Evolutionary conservation across 805 yeast genomes (phyloP).

Genomic region (Tetrapisispora nanseiensis): DNA sequence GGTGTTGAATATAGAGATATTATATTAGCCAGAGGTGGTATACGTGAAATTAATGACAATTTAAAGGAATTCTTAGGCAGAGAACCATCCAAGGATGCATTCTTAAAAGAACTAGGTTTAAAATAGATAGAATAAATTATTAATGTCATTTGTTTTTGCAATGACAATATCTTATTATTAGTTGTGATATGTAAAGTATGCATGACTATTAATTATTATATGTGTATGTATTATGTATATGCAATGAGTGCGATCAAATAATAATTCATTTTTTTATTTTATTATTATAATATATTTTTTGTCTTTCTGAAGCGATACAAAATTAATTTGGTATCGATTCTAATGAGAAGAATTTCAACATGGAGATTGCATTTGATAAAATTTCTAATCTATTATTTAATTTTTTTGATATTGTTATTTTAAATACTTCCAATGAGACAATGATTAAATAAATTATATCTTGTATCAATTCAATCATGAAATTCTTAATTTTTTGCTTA

Average conservation of each 20-base stretch:
- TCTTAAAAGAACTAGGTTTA: constrained; percentile 56
- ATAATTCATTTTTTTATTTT: not conserved
- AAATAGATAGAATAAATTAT: not conserved
- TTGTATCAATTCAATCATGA: constrained; percentile 20
- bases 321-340: constrained; percentile 4
- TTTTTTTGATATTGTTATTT: constrained; percentile 8
- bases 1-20: constrained; percentile 65
- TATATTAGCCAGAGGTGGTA: constrained; percentile 63
- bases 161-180: not conserved
- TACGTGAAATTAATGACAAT: constrained; percentile 56
- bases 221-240: constrained; percentile 4
- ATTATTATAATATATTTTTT: too few species aligned
- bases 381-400: constrained; percentile 14
- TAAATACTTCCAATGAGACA: constrained; percentile 15
- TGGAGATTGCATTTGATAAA: constrained; percentile 16
- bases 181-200: too few species aligned
- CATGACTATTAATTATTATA: not conserved
- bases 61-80: constrained; percentile 63
- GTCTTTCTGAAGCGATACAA: too few species aligned
- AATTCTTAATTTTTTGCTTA: constrained; percentile 4
- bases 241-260: not conserved
- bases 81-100: constrained; percentile 63
- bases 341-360: constrained; percentile 13
- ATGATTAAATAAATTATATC: constrained; percentile 16
- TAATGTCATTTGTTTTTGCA: not conserved